Evolutionary conservation across 2,329 filamentous ascomycete species (phyloP), one percentile per base, ranked within the genome.

Genomic region (Cladosporium cucumerinum): DNA sequence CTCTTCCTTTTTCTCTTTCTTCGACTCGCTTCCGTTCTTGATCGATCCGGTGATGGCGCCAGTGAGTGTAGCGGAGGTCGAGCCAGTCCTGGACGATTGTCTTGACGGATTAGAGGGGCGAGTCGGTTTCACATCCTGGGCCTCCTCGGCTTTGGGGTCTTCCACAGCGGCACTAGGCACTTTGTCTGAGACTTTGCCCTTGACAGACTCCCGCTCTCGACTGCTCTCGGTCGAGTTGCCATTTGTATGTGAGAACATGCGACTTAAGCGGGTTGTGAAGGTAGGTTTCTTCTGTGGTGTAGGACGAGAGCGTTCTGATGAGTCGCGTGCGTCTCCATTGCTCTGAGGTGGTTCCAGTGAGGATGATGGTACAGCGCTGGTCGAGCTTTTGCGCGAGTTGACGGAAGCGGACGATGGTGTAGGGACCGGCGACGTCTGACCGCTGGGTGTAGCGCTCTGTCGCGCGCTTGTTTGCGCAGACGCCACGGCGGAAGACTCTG

Each of bases 371-470:
- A 30, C 23, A 43, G 49, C 48, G 32, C 60, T 62, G 18, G 60
- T 62, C 21, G 43, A 49, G 12, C 58, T 61, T 61, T 72, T 68
- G 43, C 52, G 67, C 36, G 76, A 80, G 66, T 76, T 75, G 70
- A 78, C 72, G 57, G 79, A 79, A 30, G 76, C 73, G 55, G 79
- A 79, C 32, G 81, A 82, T 67, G 77, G 72, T 66, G 80, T 81
- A 64, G 79, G 77, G 65, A 76, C 77, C 68, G 80, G 79, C 67
- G 79, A 78, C 66, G 73, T 69, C 48, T 65, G 54, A 21, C 51
- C 57, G 55, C 60, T 62, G 12, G 48, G 48, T 16, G 36, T 46
- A 25, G 54, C 57, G 57, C 60, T 62, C 46, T 30, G 59, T 36
- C 48, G 59, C n/a, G 59, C 59, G 32, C 57, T 60, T 39, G 60